Conservation (phyloP, 768 basidiomycete genomes). For the Mycena maculata region DNA sequence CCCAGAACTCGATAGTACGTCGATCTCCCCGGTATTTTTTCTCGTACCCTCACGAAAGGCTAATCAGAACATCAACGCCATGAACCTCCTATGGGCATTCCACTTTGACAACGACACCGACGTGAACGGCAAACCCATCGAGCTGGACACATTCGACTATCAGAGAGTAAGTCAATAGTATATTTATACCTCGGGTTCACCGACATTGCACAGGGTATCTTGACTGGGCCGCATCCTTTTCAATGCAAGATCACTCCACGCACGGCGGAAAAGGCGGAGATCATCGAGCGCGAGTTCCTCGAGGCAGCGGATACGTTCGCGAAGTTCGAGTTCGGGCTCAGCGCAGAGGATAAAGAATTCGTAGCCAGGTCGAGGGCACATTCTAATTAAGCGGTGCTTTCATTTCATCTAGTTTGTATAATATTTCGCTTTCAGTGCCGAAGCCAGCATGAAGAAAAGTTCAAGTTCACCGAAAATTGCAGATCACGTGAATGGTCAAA, state of each 20-base stretch:
- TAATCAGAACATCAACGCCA: slow-evolving; percentile 35
- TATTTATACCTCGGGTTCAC: not conserved
- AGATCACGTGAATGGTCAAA: no score
- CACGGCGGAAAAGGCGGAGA: slow-evolving; percentile 21
- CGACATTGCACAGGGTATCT: slow-evolving; percentile 26
- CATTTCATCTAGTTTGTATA: no score
- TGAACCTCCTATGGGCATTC: slow-evolving; percentile 47
- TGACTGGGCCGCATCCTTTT: slow-evolving; percentile 33
- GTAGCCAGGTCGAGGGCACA: slow-evolving; percentile 1
- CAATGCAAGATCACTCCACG: slow-evolving; percentile 40
- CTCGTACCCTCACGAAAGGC: not conserved
- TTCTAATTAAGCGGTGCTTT: no score
- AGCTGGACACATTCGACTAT: slow-evolving; percentile 30
- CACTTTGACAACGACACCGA: slow-evolving; percentile 34
- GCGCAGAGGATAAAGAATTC: slow-evolving; percentile 28
- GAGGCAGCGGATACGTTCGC: slow-evolving; percentile 28
- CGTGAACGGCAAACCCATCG: slow-evolving; percentile 17
- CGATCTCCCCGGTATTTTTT: no score
- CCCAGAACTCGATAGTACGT: slow-evolving; percentile 19
- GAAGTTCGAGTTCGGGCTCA: slow-evolving; percentile 30
- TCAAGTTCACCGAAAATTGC: no score
- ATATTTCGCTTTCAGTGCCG: no score
- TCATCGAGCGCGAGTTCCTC: slow-evolving; percentile 34
- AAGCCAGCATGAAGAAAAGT: no score
- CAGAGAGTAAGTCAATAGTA: not conserved